Base-by-base conservation (phyloP, 2,329 filamentous ascomycete species). In the Alternaria ventricosa region DNA sequence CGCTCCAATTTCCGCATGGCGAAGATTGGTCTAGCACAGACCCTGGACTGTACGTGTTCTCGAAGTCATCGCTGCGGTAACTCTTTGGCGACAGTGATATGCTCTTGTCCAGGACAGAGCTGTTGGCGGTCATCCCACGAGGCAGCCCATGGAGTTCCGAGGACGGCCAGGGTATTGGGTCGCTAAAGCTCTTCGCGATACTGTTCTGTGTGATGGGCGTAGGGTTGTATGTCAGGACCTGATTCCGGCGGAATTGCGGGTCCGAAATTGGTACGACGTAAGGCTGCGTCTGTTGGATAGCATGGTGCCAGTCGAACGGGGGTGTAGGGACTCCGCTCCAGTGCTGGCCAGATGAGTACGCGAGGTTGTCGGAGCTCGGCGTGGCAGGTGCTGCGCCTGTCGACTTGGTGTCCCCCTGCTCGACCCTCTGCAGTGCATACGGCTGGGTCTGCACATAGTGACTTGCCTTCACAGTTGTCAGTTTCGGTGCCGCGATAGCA, bases 11-110 rank as follows among this genome's bases (percentile, higher is more conserved):
- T 20, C 33, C 20, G 36, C 20, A 49, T n/a, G 57, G 53, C 9
- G 57, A 65, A 15, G 28, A 33, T 36, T 64, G 57, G 15, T 63
- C 62, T 13, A 41, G 49, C 15, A 60, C 44, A 1, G 55, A 49
- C 7, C 51, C 63, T 36, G 70, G 65, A 4, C 58, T 68, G 51
- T 63, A 63, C 10, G 62, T 25, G 11, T 54, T 23, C 56, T 62
- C 41, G 33, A 65, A 12, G 13, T 55, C 55, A 3, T 74, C 69
- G 56, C 69, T 73, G 47, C 57, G 60, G 23, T 65, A 64, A 57
- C 73, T 76, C 49, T 61, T 67, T 1, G 74, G 69, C 20, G 75
- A 77, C 18, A 51, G 44, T 20, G 70, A 63, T 10, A 54, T 51
- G 41, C 56, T 65, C 25, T 67, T 61, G 8, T 65, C 64, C 22